A percentile compares a stretch with the other conserved stretches of the same genome.
These are phyloP conservation scores for Macrophomina pseudophaseolina DNA, from an alignment of 2,329 filamentous ascomycete species.

Conservation along the genomic window DNA sequence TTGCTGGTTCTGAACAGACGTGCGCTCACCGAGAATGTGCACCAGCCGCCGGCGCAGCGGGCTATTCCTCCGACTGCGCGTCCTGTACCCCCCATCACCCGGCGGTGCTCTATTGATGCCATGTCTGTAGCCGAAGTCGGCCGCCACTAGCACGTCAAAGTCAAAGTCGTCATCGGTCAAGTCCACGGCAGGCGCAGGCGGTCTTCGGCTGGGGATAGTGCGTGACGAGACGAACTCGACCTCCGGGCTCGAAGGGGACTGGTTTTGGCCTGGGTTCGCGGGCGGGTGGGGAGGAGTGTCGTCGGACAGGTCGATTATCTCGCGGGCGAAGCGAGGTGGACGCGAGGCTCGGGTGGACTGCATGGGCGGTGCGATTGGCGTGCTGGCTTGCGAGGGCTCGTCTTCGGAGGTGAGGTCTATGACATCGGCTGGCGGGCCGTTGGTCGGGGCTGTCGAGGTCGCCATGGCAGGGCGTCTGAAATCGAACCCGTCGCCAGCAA, in stretches of 20 bases:
- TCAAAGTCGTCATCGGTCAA: slow-evolving; percentile 27
- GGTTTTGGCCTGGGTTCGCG: slow-evolving; percentile 29
- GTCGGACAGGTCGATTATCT: slow-evolving; percentile 52
- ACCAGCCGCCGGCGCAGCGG: slow-evolving; percentile 6
- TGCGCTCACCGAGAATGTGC: slow-evolving; percentile 23
- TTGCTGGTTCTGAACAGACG: slow-evolving; percentile 18
- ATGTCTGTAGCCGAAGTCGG: background rate
- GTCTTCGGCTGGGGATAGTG: background rate
- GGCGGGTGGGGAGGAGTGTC: slow-evolving; percentile 35
- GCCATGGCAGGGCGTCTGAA: slow-evolving; percentile 56
- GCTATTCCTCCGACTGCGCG: slow-evolving; percentile 15
- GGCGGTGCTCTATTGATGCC: slow-evolving; percentile 18
- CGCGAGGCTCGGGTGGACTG: slow-evolving; percentile 40
- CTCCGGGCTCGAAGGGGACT: slow-evolving; percentile 49
- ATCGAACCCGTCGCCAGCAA: slow-evolving; percentile 60
- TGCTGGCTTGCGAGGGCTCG: slow-evolving; percentile 35
- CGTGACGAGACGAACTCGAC: slow-evolving; percentile 54
- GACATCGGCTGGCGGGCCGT: slow-evolving; percentile 28
- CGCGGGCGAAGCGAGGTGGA: slow-evolving; percentile 48
- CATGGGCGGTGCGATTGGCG: slow-evolving; percentile 28
- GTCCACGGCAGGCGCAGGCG: slow-evolving; percentile 12
- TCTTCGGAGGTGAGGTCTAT: slow-evolving; percentile 47
- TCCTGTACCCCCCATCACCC: slow-evolving; percentile 15
- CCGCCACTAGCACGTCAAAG: background rate
- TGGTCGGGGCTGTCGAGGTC: slow-evolving; percentile 17